A percentile compares a stretch with the other conserved stretches of the same genome.
Evolutionary conservation across 75 land plant species (phyloP).

Genomic region (Pseudotsuga menziesii): DNA sequence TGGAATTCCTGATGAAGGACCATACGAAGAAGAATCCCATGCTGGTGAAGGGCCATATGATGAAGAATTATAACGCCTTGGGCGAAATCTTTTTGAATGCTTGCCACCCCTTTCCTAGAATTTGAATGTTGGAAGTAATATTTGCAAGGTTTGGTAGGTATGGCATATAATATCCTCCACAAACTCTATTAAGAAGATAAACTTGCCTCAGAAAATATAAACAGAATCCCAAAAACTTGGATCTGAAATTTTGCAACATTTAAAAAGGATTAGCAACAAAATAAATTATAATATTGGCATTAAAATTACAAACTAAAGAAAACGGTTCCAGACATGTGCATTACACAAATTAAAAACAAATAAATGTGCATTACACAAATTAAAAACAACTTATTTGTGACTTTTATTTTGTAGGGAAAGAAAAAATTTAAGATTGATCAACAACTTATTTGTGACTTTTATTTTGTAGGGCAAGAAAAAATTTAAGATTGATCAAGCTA

Average conservation of each 20-base stretch:
- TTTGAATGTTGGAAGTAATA: background rate
- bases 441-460: too few relatives aligned
- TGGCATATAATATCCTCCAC: slow-evolving; percentile 8
- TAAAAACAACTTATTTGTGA: background rate
- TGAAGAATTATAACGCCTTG: background rate
- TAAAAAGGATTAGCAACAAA: background rate
- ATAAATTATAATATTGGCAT: background rate
- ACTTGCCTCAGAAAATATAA: background rate
- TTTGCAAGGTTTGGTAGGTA: background rate
- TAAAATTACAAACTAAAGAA: background rate
- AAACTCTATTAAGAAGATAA: background rate
- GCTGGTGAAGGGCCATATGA: background rate
- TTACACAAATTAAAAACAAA: too few relatives aligned
- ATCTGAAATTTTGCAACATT: background rate
- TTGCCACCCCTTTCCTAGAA: slow-evolving; percentile 5
- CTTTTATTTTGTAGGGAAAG: too few relatives aligned
- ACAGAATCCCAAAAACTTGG: background rate
- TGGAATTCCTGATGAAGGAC: background rate
- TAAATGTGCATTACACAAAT: background rate
- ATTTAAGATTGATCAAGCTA: too few relatives aligned
- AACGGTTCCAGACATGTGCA: background rate
- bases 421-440: background rate
- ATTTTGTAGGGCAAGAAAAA: too few relatives aligned
- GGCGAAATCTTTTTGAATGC: background rate
- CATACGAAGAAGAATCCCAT: slow-evolving; percentile 4